These are phyloP conservation scores for Rhizopus arrhizus DNA, from an alignment of 371 early-diverging fungal genomes.

Conservation along the genomic window DNA sequence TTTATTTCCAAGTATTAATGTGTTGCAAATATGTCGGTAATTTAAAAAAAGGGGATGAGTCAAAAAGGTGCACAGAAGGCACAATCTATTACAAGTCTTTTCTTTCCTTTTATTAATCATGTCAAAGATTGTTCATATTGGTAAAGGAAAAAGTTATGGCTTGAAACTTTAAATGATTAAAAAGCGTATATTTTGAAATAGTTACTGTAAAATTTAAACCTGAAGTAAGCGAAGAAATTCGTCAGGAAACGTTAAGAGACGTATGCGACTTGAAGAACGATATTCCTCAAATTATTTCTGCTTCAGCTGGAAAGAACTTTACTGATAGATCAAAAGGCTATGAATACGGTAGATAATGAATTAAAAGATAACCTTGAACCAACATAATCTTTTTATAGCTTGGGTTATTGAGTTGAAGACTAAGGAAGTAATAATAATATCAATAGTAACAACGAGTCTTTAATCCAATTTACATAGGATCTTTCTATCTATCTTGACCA, in stretches of 20 bases:
- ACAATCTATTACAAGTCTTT: background rate
- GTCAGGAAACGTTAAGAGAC: slow-evolving; percentile 15
- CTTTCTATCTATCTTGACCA: slow-evolving; percentile 37
- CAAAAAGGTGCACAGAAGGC: background rate
- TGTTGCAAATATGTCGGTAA: no score
- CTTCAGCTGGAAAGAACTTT: slow-evolving; percentile 50
- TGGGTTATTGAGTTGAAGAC: slow-evolving; percentile 51
- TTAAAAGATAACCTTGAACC: background rate
- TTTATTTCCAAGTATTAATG: no score
- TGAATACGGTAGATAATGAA: slow-evolving; percentile 37
- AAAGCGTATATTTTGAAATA: slow-evolving; percentile 2
- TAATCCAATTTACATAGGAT: slow-evolving; percentile 18
- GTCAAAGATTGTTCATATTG: slow-evolving; percentile 43
- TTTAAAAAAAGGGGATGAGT: background rate
- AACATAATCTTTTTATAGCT: slow-evolving; percentile 16
- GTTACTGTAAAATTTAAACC: slow-evolving; percentile 54
- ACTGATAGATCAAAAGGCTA: slow-evolving; percentile 52
- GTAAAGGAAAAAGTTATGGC: slow-evolving; percentile 18
- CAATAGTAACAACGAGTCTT: background rate
- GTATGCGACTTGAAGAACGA: slow-evolving; percentile 41
- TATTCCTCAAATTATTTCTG: slow-evolving; percentile 37
- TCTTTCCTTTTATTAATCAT: background rate
- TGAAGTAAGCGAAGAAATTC: slow-evolving; percentile 36
- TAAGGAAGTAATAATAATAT: slow-evolving; percentile 38
- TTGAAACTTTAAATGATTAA: background rate